Conservation (phyloP, 768 basidiomycete species). For the Dentipellis sp. region DNA sequence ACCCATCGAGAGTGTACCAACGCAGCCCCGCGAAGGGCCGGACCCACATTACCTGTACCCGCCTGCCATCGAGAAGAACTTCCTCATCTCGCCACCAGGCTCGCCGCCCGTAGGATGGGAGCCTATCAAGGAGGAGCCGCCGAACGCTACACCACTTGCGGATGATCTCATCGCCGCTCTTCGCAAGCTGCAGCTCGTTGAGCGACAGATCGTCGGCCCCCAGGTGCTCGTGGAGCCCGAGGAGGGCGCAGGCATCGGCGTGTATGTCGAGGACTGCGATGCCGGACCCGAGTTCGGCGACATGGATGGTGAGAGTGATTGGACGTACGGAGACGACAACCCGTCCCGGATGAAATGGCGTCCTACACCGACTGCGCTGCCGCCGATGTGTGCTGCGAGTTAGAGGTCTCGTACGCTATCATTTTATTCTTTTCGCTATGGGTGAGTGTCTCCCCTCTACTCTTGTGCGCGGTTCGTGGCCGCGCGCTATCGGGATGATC, state of each 20-base stretch:
- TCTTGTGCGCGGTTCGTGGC: constrained; percentile 1
- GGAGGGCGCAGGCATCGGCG: constrained; percentile 64
- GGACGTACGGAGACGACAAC: constrained; percentile 46
- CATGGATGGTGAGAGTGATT: constrained; percentile 27
- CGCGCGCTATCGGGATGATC: constrained; percentile 42
- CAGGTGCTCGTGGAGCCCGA: constrained; percentile 61
- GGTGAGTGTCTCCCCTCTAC: neutral
- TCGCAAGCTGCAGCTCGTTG: constrained; percentile 49
- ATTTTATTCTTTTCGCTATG: neutral
- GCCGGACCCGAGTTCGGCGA: constrained; percentile 21
- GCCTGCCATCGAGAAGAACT: constrained; percentile 82
- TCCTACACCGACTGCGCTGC: constrained; percentile 45
- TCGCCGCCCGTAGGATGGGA: constrained; percentile 98
- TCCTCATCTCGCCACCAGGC: constrained; percentile 95
- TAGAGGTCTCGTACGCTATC: constrained; percentile 6
- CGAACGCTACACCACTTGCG: constrained; percentile 75
- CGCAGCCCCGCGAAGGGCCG: constrained; percentile 13
- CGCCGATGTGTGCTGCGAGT: constrained; percentile 31
- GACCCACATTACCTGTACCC: constrained; percentile 55
- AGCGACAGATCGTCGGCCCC: constrained; percentile 22
- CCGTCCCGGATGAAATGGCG: constrained; percentile 45
- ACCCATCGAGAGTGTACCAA: constrained; percentile 34
- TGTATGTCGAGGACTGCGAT: constrained; percentile 73
- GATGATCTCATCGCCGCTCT: constrained; percentile 82
- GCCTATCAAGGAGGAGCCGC: constrained; percentile 81